Base-by-base conservation (phyloP, 2,329 filamentous ascomycete genomes). In the Paraphaeosphaeria sporulosa region DNA sequence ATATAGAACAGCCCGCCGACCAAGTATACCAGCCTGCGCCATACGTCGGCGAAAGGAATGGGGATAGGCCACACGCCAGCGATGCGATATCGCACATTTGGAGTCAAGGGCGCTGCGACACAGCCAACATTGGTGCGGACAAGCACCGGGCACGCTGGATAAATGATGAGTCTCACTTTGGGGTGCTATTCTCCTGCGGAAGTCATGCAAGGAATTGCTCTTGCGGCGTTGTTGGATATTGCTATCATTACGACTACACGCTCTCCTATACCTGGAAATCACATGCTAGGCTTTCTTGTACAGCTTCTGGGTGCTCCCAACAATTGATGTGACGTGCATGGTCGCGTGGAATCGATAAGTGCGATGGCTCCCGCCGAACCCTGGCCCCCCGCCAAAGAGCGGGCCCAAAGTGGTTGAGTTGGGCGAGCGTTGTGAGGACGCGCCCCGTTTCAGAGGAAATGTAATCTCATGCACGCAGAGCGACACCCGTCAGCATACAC, bases 401-500 rank as follows among this genome's bases (percentile, higher is more conserved):
- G 66, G 58, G 58, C 50, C 60, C 38, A 54, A 60, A 57, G 55
- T 64, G 64, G 59, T 44, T 65, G 62, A 62, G 58, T 55, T 58
- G 57, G 42, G 58, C 57, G 64, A 59, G 58, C 59, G 67, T 66
- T 62, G 61, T 54, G 55, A 57, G 60, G 58, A 59, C 64, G 53
- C 62, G 58, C 56, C 58, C 59, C 57, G 70, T 74, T 71, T 73
- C 69, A 73, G 64, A 52, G 60, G 15, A 52, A 48, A 43, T 53
- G 52, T 50, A 61, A 62, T 59, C 38, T 65, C 59, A 68, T 70
- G 71, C 68, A 68, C 5, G 23, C 59, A 61, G 60, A 55, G 62
- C 58, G 25, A 53, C 30, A 57, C 44, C 40, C 44, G 21, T 47
- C 44, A 30, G 23, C 19, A 47, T 9, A 13, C 3, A 23, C 23